A percentile compares a stretch with the other conserved stretches of the same genome.
phyloP scores from a whole-genome alignment of 768 basidiomycete species.

The Melanogaster broomeanus region DNA sequence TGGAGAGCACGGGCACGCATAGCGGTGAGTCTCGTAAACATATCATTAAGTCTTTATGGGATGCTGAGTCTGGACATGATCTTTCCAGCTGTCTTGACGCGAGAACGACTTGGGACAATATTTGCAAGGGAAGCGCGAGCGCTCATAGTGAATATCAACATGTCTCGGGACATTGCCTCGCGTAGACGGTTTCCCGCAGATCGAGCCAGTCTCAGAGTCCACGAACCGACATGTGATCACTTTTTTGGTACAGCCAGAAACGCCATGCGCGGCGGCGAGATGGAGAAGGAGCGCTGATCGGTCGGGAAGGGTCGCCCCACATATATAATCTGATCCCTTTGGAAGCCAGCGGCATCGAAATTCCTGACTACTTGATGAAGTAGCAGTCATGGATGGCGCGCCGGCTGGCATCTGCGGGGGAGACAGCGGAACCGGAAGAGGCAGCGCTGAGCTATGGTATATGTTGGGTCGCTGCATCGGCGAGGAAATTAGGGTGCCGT shows the following conservation, averaged over 20 bases:
- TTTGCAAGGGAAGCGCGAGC: conserved; percentile 11
- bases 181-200: conserved; percentile 2
- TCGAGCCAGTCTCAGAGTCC: neutral
- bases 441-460: too few species aligned
- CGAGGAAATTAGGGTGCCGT: too few species aligned
- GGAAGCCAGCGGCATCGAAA: conserved; percentile 9
- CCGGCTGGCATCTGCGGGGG: too few species aligned
- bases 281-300: conserved; percentile 19
- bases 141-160: conserved; percentile 17
- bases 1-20: too few species aligned
- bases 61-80: conserved; percentile 16
- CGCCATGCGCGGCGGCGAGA: conserved; percentile 9
- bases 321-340: neutral
- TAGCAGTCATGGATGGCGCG: too few species aligned
- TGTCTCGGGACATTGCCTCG: conserved; percentile 20
- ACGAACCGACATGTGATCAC: conserved; percentile 10
- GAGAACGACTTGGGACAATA: conserved; percentile 22
- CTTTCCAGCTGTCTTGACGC: conserved; percentile 17
- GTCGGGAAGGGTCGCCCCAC: neutral
- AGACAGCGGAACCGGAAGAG: too few species aligned
- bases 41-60: neutral
- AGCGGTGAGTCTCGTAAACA: too few species aligned
- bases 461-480: too few species aligned
- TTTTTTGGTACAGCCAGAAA: conserved; percentile 1
- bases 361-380: too few species aligned